Conservation (phyloP, 139 green algal genomes). For the Volvox reticuliferus region DNA sequence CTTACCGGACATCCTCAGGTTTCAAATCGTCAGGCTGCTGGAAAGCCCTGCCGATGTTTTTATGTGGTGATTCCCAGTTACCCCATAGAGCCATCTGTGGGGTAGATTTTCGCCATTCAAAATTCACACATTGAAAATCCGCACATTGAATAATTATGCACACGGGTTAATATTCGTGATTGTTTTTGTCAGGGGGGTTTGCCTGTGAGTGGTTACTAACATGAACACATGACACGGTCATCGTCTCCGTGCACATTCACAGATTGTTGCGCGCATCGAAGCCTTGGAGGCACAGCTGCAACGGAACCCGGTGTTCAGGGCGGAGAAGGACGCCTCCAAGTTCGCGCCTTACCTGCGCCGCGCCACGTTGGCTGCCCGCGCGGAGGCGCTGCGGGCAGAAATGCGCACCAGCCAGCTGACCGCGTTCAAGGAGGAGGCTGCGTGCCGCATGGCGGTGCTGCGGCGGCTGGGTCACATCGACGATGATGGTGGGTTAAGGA, state of each 20-base stretch:
- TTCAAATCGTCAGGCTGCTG: no score
- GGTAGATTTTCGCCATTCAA: no score
- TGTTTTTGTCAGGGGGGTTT: no score
- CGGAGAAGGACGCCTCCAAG: conserved; percentile 49
- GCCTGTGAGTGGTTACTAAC: no score
- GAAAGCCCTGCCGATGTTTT: no score
- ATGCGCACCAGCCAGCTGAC: conserved; percentile 55
- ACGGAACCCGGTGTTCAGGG: conserved; percentile 42
- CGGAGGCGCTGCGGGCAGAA: conserved; percentile 40
- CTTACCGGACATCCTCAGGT: no score
- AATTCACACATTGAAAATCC: no score
- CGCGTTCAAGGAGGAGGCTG: conserved; percentile 69
- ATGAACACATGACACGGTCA: no score
- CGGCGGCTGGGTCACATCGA: conserved; percentile 87
- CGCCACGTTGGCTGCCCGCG: conserved; percentile 53
- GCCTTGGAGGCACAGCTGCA: conserved; percentile 58
- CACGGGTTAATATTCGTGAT: no score
- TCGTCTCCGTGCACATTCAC: not conserved
- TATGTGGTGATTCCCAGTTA: no score
- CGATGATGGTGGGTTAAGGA: conserved; percentile 78
- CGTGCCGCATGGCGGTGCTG: conserved; percentile 80
- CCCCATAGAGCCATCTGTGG: no score
- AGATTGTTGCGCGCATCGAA: conserved; percentile 35
- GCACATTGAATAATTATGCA: no score
- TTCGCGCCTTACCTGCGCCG: conserved; percentile 64